Evolutionary conservation across 805 yeast genomes (phyloP), one percentile per base, ranked within the genome.

Genomic region (Candida coleopterorum): DNA sequence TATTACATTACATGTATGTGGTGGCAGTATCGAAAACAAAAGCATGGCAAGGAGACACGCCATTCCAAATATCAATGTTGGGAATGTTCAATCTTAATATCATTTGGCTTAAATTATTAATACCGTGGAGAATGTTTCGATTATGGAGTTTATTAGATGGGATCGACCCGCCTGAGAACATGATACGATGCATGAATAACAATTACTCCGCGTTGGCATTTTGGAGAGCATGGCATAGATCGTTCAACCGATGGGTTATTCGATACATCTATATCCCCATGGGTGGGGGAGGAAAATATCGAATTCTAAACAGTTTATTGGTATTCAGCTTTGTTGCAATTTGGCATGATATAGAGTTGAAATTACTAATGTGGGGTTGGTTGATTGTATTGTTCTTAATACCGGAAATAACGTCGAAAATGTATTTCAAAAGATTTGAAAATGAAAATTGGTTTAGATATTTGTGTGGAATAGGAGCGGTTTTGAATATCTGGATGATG

Each of bases 141-240:
- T 69, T 90, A 46, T 93, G 99, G 98, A 74, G 93, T 6, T 62
- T 93, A 39, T 47, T 85, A n/a, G 99, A 93, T 58, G 85, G 85
- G 0, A 86, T 90, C 35, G 97, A 93, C 52, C 85, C 97, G 0
- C 97, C 98, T 2, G 99, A 93, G 55, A 93, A 93, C 53, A 93
- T 93, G 97, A 79, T 93, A 39, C 70, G 99, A 40, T 89, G 97
- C 55, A 86, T 93, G 78, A 85, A 87, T 56, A 87, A 93, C 60
- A 93, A 93, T 60, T 93, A 81, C 58, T 83, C 95, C 23, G 93
- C 96, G 0, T 59, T 86, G 43, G 87, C 93, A n/a, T 93, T 93
- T 57, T 93, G 99, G 99, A 74, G 97, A 54, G 95, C 96, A 3
- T 93, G 99, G 99, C 99, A 93, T 60, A 75, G 97, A 52, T 82